A percentile compares a stretch with the other conserved stretches of the same genome.
Conservation (phyloP, 2,329 filamentous ascomycete species). For the Emericellopsis atlantica region DNA sequence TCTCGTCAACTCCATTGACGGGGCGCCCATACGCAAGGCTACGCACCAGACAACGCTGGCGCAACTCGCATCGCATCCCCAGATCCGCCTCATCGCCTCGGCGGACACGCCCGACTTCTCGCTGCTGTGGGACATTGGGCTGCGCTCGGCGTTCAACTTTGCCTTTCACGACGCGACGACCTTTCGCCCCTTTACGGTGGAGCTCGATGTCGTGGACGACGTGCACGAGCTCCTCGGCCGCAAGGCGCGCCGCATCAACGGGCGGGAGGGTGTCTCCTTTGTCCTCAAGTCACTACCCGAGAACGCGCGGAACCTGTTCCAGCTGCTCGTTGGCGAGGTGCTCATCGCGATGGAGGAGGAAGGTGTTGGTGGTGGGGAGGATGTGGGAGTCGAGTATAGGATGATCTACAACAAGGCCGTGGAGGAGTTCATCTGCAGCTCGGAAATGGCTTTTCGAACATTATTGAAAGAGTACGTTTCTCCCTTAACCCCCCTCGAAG, state of each 20-base stretch:
- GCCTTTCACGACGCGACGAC: conserved; percentile 92
- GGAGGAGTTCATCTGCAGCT: conserved; percentile 94
- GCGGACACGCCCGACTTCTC: conserved; percentile 82
- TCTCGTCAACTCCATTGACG: conserved; percentile 80
- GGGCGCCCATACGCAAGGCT: conserved; percentile 58
- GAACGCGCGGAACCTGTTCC: conserved; percentile 81
- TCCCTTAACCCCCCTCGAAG: background rate
- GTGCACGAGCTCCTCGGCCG: conserved; percentile 80
- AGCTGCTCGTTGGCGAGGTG: conserved; percentile 74
- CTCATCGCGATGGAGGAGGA: conserved; percentile 57
- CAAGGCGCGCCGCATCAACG: conserved; percentile 66
- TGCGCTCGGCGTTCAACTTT: conserved; percentile 75
- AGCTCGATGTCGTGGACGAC: conserved; percentile 78
- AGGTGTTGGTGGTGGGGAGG: conserved; percentile 33
- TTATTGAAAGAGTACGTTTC: conserved; percentile 71
- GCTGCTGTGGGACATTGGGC: conserved; percentile 76
- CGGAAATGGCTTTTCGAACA: conserved; percentile 89
- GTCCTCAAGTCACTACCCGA: conserved; percentile 84
- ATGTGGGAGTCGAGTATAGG: conserved; percentile 73
- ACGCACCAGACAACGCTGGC: conserved; percentile 61
- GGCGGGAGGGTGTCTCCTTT: conserved; percentile 83
- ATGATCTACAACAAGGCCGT: conserved; percentile 90
- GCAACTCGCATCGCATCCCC: conserved; percentile 60
- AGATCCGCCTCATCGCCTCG: conserved; percentile 63
- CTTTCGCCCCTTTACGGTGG: conserved; percentile 59